Evolutionary conservation across 257 asterid genomes (phyloP), one percentile per base, ranked within the genome.

Genomic region (Solanum neorickii): DNA sequence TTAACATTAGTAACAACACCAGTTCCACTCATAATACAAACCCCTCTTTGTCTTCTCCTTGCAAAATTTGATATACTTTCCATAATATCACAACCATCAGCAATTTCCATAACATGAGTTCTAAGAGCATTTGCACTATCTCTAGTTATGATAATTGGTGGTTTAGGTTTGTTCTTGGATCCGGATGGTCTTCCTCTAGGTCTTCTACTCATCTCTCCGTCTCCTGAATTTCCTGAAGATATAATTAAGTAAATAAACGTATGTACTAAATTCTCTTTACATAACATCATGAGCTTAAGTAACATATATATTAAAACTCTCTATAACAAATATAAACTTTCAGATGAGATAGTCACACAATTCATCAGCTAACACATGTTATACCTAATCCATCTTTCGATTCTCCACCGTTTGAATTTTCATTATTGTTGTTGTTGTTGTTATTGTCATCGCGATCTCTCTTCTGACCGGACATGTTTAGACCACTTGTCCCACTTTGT

Each of bases 121-220:
- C 99, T 87, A 29, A 96, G 97, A 1, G 98, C 98, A 88, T 96
- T 96, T 69, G 99, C 95, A 86, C 98, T 95, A 91, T 96, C 98
- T 4, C 98, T 94, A 5, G 94, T 93, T 87, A 96, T 96, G 88
- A 96, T 96, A 91, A 96, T 96, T 3, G 99, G 99, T 1, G 98
- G 98, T 80, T 96, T 96, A 2, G 96, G 93, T 46, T 95, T 96
- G 94, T 95, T 96, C 87, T 96, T 96, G 66, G 99, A 96, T 83
- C 99, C 99, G 25, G 99, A 90, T 6, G 98, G 99, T 11, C 99
- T 93, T 62, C 99, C 99, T 2, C 99, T 75, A 1, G 98, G 95
- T 86, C 98, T 66, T 60, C 99, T 82, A 46, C 86, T 78, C 66
- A 89, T 91, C 31, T 94, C 97, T 2, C 94, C 94, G 1, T 90